A percentile compares a stretch with the other conserved stretches of the same genome.
Evolutionary conservation across 1,284 basidiomycete genomes (phyloP).

Genomic region (Rhodotorula sp.): DNA sequence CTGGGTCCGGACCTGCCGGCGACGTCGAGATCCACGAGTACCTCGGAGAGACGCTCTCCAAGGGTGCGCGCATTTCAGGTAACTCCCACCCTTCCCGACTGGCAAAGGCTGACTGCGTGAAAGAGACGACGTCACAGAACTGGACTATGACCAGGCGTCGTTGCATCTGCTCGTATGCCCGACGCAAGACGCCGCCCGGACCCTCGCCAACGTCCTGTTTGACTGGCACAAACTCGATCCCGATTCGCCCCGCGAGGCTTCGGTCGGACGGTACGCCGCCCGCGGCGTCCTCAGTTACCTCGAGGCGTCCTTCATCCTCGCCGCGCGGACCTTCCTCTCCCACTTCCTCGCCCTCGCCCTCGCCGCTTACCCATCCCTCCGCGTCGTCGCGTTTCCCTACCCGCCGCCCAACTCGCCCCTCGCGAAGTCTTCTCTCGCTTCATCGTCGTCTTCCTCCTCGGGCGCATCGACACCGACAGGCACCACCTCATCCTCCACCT

Average conservation of each 20-base stretch:
- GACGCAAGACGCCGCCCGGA: constrained; percentile 76
- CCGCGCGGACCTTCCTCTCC: constrained; percentile 76
- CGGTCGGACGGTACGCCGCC: constrained; percentile 67
- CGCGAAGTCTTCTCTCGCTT: constrained; percentile 25
- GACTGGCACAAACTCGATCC: constrained; percentile 63
- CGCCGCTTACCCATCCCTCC: constrained; percentile 52
- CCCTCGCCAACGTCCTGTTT: constrained; percentile 78
- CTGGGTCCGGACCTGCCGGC: constrained; percentile 71
- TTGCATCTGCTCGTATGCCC: constrained; percentile 75
- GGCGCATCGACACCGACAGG: too few relatives aligned
- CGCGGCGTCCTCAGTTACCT: constrained; percentile 72
- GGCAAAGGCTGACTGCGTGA: background rate
- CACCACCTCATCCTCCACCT: constrained; percentile 39
- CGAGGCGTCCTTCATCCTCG: constrained; percentile 80
- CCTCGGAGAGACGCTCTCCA: constrained; percentile 78
- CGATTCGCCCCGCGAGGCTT: constrained; percentile 40
- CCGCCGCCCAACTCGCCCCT: constrained; percentile 32
- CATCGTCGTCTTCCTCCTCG: too few relatives aligned
- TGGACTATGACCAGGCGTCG: constrained; percentile 69
- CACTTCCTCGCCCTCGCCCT: constrained; percentile 66
- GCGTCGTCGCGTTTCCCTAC: constrained; percentile 53
- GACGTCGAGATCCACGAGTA: constrained; percentile 83
- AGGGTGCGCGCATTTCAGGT: constrained; percentile 58
- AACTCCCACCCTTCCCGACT: background rate
- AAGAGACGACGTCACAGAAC: constrained; percentile 57